Percentiles rank a stretch among this genome's conserved stretches.
Conservation (phyloP, 768 basidiomycete species). For the Kondoa subrosea region DNA sequence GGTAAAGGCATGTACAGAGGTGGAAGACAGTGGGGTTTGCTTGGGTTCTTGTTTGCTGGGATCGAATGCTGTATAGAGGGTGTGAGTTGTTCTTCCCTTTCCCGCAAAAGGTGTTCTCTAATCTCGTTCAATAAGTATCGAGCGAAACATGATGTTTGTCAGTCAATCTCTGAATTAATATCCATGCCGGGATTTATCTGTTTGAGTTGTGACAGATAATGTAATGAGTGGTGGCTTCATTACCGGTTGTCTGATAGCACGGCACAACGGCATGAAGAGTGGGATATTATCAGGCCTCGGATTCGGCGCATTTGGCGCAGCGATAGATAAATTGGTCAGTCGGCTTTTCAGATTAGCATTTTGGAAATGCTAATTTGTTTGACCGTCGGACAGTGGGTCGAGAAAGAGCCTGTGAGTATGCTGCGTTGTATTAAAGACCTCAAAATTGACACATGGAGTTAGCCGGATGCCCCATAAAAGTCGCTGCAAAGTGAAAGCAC, state of each 20-base stretch:
- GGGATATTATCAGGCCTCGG: slow-evolving; percentile 68
- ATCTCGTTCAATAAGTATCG: slow-evolving; percentile 49
- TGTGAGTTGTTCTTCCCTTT: slow-evolving; percentile 39
- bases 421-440: background rate
- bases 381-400: background rate
- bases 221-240: slow-evolving; percentile 72
- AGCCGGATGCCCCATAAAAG: background rate
- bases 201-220: slow-evolving; percentile 39
- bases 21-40: slow-evolving; percentile 82
- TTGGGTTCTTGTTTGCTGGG: slow-evolving; percentile 76
- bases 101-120: background rate
- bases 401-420: background rate
- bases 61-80: slow-evolving; percentile 88
- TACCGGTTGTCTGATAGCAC: slow-evolving; percentile 69
- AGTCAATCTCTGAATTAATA: too few species aligned
- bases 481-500: background rate
- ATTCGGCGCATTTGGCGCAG: slow-evolving; percentile 85
- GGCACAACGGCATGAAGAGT: slow-evolving; percentile 69
- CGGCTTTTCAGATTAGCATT: too few species aligned
- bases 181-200: too few species aligned
- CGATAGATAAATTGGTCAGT: slow-evolving; percentile 44
- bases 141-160: slow-evolving; percentile 68
- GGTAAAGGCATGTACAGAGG: slow-evolving; percentile 73
- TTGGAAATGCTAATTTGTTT: background rate
- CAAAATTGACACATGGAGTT: background rate